Percentiles rank a stretch among this genome's conserved stretches.
Evolutionary conservation across 345 rosid genomes (phyloP).

Genomic region (Zanthoxylum bungeanum): DNA sequence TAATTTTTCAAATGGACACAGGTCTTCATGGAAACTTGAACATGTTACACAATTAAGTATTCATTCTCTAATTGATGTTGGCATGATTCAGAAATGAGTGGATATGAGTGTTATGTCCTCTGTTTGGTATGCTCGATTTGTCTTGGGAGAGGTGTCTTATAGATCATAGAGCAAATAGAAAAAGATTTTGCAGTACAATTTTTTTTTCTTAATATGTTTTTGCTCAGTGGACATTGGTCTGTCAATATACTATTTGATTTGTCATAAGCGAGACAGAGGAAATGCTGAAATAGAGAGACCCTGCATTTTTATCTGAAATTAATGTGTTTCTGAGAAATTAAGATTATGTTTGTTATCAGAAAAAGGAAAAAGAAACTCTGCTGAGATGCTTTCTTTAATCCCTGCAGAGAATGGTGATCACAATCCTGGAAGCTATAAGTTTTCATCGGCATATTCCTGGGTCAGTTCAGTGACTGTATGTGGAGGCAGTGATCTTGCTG

Average conservation of each 20-base stretch:
- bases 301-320: neutral
- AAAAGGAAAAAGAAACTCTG: neutral
- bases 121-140: neutral
- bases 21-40: neutral
- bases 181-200: neutral
- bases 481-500: slow-evolving; percentile 92
- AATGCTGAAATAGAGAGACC: neutral
- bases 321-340: neutral
- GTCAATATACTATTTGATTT: neutral
- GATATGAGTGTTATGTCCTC: too few species aligned
- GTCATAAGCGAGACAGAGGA: neutral
- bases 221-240: neutral
- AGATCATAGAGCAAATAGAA: neutral
- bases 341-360: neutral
- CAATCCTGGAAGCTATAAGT: slow-evolving; percentile 22
- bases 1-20: neutral
- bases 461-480: slow-evolving; percentile 71
- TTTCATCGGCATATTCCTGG: slow-evolving; percentile 69
- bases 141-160: neutral
- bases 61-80: neutral
- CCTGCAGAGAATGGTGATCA: slow-evolving; percentile 47
- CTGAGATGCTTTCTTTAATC: slow-evolving; percentile 3
- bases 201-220: neutral
- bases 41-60: neutral
- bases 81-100: neutral